These are phyloP conservation scores for Fraxinus floribunda DNA, from an alignment of 305 asterid species.

Conservation along the genomic window DNA sequence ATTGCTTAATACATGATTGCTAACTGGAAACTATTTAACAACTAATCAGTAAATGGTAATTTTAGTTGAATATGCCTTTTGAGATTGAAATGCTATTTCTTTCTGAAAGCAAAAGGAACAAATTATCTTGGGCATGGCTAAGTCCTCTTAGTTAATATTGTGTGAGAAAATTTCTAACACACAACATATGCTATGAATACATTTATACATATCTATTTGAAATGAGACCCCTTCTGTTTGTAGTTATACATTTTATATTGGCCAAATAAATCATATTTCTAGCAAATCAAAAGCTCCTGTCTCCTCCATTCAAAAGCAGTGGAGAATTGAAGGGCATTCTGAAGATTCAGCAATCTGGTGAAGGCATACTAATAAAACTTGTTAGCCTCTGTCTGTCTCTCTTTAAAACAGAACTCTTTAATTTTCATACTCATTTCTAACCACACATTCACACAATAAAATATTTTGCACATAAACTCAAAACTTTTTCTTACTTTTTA, in stretches of 20 bases:
- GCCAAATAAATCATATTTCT: not conserved
- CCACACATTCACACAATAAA: too few species aligned
- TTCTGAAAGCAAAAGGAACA: constrained; percentile 7
- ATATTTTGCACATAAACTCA: too few species aligned
- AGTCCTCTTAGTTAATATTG: not conserved
- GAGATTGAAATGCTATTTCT: constrained; percentile 1
- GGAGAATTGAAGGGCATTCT: not conserved
- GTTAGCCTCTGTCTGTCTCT: not conserved
- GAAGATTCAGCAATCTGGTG: constrained; percentile 1
- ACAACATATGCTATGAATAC: not conserved
- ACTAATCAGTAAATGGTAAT: not conserved
- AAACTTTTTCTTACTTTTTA: too few species aligned
- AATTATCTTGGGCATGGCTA: not conserved
- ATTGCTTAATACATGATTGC: not conserved
- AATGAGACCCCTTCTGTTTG: not conserved
- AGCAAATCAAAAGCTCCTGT: not conserved
- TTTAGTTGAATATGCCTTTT: not conserved
- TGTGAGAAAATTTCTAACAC: not conserved
- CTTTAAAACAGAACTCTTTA: too few species aligned
- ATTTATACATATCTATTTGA: not conserved
- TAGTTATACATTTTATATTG: not conserved
- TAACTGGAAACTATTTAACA: not conserved
- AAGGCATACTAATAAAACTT: not conserved
- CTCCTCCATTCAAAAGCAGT: not conserved
- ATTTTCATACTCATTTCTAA: not conserved